Base-by-base conservation (phyloP, 257 asterid genomes). In the Forsythia suspensa region DNA sequence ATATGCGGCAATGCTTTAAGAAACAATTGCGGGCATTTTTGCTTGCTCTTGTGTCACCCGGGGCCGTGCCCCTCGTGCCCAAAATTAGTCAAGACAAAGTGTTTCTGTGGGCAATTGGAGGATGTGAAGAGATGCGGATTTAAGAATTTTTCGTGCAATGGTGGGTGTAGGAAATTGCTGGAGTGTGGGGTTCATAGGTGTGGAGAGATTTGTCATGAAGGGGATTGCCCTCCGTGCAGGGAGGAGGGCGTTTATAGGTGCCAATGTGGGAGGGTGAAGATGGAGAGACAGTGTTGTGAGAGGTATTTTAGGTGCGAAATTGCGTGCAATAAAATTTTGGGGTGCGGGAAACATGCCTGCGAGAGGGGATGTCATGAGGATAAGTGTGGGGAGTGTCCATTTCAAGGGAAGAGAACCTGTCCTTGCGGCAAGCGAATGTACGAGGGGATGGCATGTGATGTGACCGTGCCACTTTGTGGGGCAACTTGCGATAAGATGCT, bases 51-150 rank as follows among this genome's bases (percentile, higher is more conserved):
- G 80, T 95, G 98, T 74, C 99, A 93, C 84, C 99, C 98, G 0
- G 98, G 99, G 4, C 97, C 95, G 2, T 95, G 98, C 89, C 97
- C 99, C 1, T 80, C 99, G 3, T 95, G 99, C 82, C 99, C 98
- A 9, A 93, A 93, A 80, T 82, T 91, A 81, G 93, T 93, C 38
- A 89, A 83, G 81, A 79, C 83, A 43, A 87, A 76, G 82, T 93
- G 98, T 71, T 95, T 88, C 80, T 95, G 99, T 79, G 93, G 98
- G 83, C 83, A 84, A 42, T 63, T 76, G 42, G 96, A 89, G 81
- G 99, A 95, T 81, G 95, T 91, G 57, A 88, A 87, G 72, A 89
- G 99, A 40, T 95, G 98, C 67, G 98, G 98, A 51, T 90, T 95
- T 80, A 95, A 95, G 89, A 78, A 93, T 40, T 93, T 90, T 77